A percentile compares a stretch with the other conserved stretches of the same genome.
Conservation (phyloP, 495 filamentous ascomycete species). For the Trypethelium eluteriae region DNA sequence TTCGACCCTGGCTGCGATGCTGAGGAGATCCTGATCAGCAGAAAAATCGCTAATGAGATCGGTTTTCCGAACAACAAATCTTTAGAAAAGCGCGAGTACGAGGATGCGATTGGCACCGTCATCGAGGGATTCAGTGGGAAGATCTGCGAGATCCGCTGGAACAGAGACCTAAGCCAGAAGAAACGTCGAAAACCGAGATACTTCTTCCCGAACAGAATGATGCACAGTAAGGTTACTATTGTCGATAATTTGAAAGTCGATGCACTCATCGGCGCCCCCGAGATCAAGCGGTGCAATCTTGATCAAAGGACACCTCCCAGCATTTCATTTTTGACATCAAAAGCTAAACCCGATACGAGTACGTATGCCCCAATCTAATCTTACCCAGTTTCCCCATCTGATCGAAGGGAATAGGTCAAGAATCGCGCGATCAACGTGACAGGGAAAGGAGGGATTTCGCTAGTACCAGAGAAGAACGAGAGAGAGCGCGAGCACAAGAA, state of each 20-base stretch:
- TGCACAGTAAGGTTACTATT: neutral
- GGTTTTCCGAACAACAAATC: neutral
- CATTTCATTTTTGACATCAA: too few species aligned
- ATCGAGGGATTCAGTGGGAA: neutral
- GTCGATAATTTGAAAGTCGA: neutral
- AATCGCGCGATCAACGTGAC: too few species aligned
- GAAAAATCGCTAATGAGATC: neutral
- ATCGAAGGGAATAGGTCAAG: too few species aligned
- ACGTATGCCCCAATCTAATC: too few species aligned
- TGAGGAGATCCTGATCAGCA: neutral
- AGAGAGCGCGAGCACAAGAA: too few species aligned
- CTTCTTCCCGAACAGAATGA: neutral
- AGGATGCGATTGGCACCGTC: neutral
- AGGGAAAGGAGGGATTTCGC: too few species aligned
- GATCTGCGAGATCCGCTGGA: neutral
- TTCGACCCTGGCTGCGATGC: neutral
- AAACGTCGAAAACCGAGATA: neutral
- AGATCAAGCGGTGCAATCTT: neutral
- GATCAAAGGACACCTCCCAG: too few species aligned
- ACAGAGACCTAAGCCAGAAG: neutral
- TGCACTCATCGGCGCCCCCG: neutral
- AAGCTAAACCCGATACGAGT: too few species aligned
- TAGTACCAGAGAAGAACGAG: too few species aligned
- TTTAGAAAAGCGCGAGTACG: neutral
- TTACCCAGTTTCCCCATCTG: too few species aligned